phyloP scores from a whole-genome alignment of 148 eudicot species.

The Vaccinium myrtillus region DNA sequence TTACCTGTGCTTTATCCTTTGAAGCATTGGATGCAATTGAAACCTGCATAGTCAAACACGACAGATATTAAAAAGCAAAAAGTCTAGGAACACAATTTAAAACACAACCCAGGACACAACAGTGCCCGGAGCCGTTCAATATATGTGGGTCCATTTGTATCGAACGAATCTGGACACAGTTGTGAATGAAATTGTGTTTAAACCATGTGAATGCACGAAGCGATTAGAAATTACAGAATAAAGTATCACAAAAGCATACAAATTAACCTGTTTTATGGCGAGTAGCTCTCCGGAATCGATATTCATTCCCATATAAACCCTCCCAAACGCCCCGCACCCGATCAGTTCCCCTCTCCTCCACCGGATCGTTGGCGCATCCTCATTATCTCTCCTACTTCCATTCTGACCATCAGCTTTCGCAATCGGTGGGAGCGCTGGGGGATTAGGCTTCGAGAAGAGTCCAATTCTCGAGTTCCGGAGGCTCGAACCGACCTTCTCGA shows the following conservation, averaged over 20 bases:
- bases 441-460: slow-evolving; percentile 40
- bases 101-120: background rate
- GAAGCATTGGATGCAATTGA: slow-evolving; percentile 72
- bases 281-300: slow-evolving; percentile 91
- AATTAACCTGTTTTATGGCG: slow-evolving; percentile 81
- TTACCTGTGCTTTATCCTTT: slow-evolving; percentile 75
- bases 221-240: background rate
- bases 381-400: slow-evolving; percentile 23
- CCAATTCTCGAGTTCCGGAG: slow-evolving; percentile 74
- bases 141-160: no score
- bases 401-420: slow-evolving; percentile 2
- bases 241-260: background rate
- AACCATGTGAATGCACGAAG: no score
- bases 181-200: no score
- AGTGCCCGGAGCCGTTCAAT: no score
- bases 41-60: slow-evolving; percentile 44
- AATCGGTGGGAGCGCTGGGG: slow-evolving; percentile 32
- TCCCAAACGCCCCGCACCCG: slow-evolving; percentile 90
- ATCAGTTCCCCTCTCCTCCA: slow-evolving; percentile 94
- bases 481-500: slow-evolving; percentile 64
- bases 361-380: slow-evolving; percentile 47
- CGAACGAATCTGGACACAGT: no score
- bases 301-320: slow-evolving; percentile 98
- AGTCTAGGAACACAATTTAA: background rate
- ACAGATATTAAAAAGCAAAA: background rate